These are phyloP conservation scores for Penicillium brevicompactum DNA, from an alignment of 2,329 filamentous ascomycete species.

Conservation along the genomic window DNA sequence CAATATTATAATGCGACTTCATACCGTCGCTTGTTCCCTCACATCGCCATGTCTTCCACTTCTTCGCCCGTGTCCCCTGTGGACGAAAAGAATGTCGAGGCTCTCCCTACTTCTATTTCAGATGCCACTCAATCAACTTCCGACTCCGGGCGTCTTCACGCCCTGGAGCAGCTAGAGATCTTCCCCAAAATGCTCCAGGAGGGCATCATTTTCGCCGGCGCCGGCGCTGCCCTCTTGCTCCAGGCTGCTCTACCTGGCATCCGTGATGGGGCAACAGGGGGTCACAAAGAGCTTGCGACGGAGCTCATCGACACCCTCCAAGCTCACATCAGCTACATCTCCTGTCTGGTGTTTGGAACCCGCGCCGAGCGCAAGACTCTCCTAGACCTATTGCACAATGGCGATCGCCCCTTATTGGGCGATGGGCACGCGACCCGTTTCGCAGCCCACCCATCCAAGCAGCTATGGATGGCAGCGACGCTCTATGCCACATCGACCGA, in stretches of 20 bases:
- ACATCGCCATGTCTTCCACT: conserved; percentile 14
- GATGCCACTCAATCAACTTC: conserved; percentile 4
- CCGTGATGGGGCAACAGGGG: conserved; percentile 15
- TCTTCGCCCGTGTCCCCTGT: conserved; percentile 21
- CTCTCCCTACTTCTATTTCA: not conserved
- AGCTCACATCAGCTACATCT: conserved; percentile 35
- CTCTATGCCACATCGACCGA: conserved; percentile 40
- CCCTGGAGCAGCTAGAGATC: conserved; percentile 36
- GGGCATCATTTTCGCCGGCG: conserved; percentile 39
- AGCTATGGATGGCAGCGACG: conserved; percentile 39
- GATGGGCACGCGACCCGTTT: conserved; percentile 27
- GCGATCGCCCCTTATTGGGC: conserved; percentile 23
- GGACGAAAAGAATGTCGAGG: conserved; percentile 16
- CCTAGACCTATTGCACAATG: conserved; percentile 26
- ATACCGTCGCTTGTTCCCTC: not conserved
- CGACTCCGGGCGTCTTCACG: conserved; percentile 27
- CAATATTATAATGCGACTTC: not conserved
- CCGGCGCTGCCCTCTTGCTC: conserved; percentile 36
- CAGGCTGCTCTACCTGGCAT: conserved; percentile 37
- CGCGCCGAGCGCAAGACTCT: conserved; percentile 32
- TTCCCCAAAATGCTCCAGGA: conserved; percentile 40
- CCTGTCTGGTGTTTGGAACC: conserved; percentile 37
- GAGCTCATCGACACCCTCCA: conserved; percentile 35
- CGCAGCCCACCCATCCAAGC: conserved; percentile 20
- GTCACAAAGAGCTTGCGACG: conserved; percentile 25